phyloP scores from a whole-genome alignment of 164 flowering plant species.

The Vitis cinerea region DNA sequence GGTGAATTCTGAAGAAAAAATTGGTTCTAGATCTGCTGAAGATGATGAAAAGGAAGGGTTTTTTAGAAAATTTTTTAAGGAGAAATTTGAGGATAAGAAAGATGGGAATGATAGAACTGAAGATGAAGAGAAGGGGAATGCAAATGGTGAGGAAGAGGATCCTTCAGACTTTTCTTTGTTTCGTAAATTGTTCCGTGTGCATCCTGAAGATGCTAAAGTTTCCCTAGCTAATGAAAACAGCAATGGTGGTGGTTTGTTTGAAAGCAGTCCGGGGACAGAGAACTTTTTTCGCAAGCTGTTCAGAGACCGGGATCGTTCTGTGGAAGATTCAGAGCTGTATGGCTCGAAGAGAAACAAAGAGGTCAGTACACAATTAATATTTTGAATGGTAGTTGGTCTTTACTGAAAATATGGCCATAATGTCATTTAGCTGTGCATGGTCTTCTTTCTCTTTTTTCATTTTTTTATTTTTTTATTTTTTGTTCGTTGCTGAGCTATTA shows the following conservation, averaged over 20 bases:
- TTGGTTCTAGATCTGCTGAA: constrained; percentile 40
- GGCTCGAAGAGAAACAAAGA: constrained; percentile 75
- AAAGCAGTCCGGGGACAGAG: constrained; percentile 96
- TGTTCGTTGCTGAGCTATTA: not conserved
- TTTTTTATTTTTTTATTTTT: not conserved
- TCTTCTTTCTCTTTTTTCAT: not conserved
- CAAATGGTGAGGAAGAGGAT: constrained; percentile 73
- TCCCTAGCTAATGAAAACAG: constrained; percentile 41
- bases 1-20: constrained; percentile 24
- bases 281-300: constrained; percentile 90
- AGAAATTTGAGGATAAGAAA: constrained; percentile 82
- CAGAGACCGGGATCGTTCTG: constrained; percentile 89
- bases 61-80: constrained; percentile 76
- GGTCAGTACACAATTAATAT: constrained; percentile 40
- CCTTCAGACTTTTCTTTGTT: constrained; percentile 80
- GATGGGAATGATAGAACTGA: constrained; percentile 52
- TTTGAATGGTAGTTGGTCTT: not conserved
- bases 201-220: constrained; percentile 74
- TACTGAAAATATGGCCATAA: not conserved
- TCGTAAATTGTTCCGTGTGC: constrained; percentile 81
- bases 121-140: constrained; percentile 46
- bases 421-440: not conserved
- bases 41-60: constrained; percentile 95
- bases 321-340: constrained; percentile 92
- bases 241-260: constrained; percentile 41